Conservation (phyloP, 345 rosid species). For the Linum trigynum region DNA sequence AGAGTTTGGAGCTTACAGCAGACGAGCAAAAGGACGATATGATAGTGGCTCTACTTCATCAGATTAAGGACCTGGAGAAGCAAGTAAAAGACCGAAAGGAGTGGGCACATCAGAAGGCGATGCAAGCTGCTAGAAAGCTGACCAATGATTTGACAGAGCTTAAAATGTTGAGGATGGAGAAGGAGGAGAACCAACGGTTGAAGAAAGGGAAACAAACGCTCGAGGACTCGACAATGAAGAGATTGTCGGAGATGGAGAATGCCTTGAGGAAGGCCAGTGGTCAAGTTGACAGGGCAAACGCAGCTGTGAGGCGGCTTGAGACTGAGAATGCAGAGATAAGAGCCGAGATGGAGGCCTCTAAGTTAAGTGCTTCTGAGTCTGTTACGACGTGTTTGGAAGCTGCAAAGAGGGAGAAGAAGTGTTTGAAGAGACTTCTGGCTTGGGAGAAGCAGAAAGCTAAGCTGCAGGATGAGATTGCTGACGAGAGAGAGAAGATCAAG, state of each 20-base stretch:
- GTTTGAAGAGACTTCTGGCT: slow-evolving; percentile 61
- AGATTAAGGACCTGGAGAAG: slow-evolving; percentile 66
- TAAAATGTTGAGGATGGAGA: slow-evolving; percentile 68
- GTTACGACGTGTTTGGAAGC: slow-evolving; percentile 55
- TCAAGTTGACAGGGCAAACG: slow-evolving; percentile 71
- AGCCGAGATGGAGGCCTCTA: slow-evolving; percentile 89
- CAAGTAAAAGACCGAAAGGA: slow-evolving; percentile 82
- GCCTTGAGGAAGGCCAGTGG: slow-evolving; percentile 73
- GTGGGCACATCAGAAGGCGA: slow-evolving; percentile 95
- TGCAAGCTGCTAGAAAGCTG: slow-evolving; percentile 92
- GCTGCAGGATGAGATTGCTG: slow-evolving; percentile 65
- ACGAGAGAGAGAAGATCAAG: slow-evolving; percentile 60
- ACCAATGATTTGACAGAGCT: slow-evolving; percentile 75
- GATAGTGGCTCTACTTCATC: slow-evolving; percentile 46
- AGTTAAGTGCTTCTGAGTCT: slow-evolving; percentile 85
- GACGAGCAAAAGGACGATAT: slow-evolving; percentile 72
- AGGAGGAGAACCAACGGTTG: slow-evolving; percentile 70
- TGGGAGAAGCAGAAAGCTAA: slow-evolving; percentile 81
- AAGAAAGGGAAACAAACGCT: slow-evolving; percentile 79
- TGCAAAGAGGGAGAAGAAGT: slow-evolving; percentile 75
- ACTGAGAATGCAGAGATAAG: slow-evolving; percentile 84
- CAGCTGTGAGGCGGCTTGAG: slow-evolving; percentile 64
- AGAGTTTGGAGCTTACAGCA: slow-evolving; percentile 41
- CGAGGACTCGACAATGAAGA: slow-evolving; percentile 72
- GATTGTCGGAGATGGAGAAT: slow-evolving; percentile 72